Evolutionary conservation across 441 rosid species (phyloP), one percentile per base, ranked within the genome.

Genomic region (Heliophila coronopifolia): DNA sequence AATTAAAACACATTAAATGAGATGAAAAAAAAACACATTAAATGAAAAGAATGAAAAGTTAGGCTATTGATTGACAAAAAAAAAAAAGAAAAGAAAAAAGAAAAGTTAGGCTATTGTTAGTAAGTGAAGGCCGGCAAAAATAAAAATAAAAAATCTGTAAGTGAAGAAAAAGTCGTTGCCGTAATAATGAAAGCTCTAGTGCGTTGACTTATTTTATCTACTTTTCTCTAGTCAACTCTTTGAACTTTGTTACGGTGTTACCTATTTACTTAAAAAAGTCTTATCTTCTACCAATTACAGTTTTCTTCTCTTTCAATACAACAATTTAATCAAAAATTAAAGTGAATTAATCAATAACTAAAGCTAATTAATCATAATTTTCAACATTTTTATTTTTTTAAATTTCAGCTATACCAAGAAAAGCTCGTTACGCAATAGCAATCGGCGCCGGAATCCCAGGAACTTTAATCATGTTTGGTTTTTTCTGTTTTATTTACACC

Each of bases 401-500:
- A 9, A 10, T 39, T 16, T 48, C 67, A 72, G 83, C 66, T 50
- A 56, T 77, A 7, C 69, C 83, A 0, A 59, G 64, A 56, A 46
- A 35, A 8, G 83, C 71, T 4, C 68, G 73, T 5, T 74, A 74
- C 26, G 78, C 79, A 3, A 61, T 78, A 16, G 59, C 73, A 6
- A 51, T 77, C 0, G 80, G 76, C 3, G 89, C 67, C 1, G 87
- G 93, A 45, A 42, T 86, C 6, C 95, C 90, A 2, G 50, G 57
- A 26, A 3, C 69, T 3, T 46, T 86, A 24, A 61, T 74, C 22
- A 3, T 60, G 2, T 22, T 72, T 1, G 80, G 93, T 8, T 11
- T 79, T 0, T 2, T 69, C 1, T 73, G 83, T 39, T 61, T 59
- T 10, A 0, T 77, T 1, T 74, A 66, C 11, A 36, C 73, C 51